Evolutionary conservation across 805 yeast species (phyloP).

Genomic region (Candida tammaniensis): DNA sequence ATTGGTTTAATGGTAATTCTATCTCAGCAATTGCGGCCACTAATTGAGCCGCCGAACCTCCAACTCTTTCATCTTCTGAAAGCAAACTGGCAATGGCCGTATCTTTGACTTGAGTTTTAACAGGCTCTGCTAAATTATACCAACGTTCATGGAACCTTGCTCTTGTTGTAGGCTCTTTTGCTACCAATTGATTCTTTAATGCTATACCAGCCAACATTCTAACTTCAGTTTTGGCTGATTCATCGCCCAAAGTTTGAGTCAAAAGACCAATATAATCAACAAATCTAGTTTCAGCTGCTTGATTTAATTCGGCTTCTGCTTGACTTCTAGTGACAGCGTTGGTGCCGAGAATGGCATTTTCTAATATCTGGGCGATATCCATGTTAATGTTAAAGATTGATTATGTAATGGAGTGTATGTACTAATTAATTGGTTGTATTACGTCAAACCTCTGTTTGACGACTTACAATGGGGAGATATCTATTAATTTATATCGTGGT

Average conservation of each 20-base stretch:
- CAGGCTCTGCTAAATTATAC: conserved; percentile 55
- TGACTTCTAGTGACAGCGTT: conserved; percentile 64
- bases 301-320: conserved; percentile 75
- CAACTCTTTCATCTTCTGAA: conserved; percentile 71
- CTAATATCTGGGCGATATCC: conserved; percentile 67
- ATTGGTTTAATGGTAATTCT: conserved; percentile 81
- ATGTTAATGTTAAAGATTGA: conserved; percentile 11
- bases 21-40: conserved; percentile 97
- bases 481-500: too few relatives aligned
- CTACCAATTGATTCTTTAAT: conserved; percentile 80
- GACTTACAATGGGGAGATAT: too few relatives aligned
- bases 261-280: conserved; percentile 68
- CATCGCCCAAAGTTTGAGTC: conserved; percentile 69
- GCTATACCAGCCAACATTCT: conserved; percentile 89
- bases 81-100: conserved; percentile 57
- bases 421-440: too few relatives aligned
- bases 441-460: too few relatives aligned
- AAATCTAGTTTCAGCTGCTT: conserved; percentile 73
- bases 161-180: conserved; percentile 68
- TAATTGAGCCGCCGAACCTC: conserved; percentile 85
- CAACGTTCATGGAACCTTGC: conserved; percentile 68
- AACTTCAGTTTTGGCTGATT: conserved; percentile 66
- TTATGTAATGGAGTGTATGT: too few relatives aligned
- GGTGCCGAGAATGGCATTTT: conserved; percentile 71
- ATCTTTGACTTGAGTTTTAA: conserved; percentile 64